Evolutionary conservation across 352 stramenopile species (phyloP).

Genomic region (Sclerospora graminicola): DNA sequence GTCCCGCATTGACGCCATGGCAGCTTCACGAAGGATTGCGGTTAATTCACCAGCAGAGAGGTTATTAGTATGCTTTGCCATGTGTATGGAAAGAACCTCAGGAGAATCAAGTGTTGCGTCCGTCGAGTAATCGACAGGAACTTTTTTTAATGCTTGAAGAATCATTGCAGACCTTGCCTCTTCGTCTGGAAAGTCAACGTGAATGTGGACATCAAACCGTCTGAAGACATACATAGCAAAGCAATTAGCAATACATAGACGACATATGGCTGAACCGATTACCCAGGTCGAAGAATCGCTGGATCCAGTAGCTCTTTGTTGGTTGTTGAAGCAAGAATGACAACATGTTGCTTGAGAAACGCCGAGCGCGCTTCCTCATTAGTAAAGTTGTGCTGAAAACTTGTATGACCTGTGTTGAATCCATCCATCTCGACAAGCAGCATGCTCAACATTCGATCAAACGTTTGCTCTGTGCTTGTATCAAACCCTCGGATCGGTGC

Average conservation of each 20-base stretch:
- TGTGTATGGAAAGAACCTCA: conserved; percentile 29
- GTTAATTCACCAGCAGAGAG: conserved; percentile 49
- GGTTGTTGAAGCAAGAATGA: conserved; percentile 78
- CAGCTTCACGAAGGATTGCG: conserved; percentile 64
- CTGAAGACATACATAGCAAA: conserved; percentile 18
- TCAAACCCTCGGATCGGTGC: conserved; percentile 83
- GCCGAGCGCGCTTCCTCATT: conserved; percentile 32
- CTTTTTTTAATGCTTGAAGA: conserved; percentile 29
- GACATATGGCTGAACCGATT: conserved; percentile 2
- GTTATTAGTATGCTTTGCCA: conserved; percentile 42
- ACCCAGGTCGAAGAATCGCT: conserved; percentile 80
- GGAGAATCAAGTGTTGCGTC: conserved; percentile 20
- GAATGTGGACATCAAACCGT: conserved; percentile 75
- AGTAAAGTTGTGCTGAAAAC: conserved; percentile 21
- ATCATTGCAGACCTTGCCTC: conserved; percentile 41
- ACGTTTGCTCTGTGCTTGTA: conserved; percentile 88
- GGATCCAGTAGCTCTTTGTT: conserved; percentile 69
- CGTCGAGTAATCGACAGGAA: conserved; percentile 45
- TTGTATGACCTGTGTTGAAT: conserved; percentile 41
- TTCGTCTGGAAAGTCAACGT: conserved; percentile 48
- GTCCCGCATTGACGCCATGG: conserved; percentile 62
- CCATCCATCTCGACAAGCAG: conserved; percentile 89
- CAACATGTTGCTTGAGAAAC: conserved; percentile 76
- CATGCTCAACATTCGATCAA: conserved; percentile 86
- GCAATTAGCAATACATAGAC: conserved; percentile 1